A percentile compares a stretch with the other conserved stretches of the same genome.
Evolutionary conservation across 345 rosid species (phyloP).

Genomic region (Rhodomyrtus tomentosa): DNA sequence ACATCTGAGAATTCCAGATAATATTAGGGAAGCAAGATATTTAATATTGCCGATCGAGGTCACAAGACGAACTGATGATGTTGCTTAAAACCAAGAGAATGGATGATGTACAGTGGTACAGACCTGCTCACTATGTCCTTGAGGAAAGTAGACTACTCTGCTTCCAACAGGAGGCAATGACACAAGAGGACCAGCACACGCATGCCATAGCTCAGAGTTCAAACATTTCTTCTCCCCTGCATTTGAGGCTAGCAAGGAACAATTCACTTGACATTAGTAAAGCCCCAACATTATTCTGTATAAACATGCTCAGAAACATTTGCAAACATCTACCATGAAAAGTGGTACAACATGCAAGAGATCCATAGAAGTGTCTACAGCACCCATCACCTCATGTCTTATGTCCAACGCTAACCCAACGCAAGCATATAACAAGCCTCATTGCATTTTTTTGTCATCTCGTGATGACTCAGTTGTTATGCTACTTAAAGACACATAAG

Average conservation of each 20-base stretch:
- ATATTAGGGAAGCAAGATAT: neutral
- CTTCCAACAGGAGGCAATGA: slow-evolving; percentile 79
- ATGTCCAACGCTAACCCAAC: neutral
- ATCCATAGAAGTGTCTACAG: neutral
- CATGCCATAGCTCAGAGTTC: slow-evolving; percentile 92
- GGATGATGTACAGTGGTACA: neutral
- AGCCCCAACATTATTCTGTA: neutral
- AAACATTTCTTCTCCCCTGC: slow-evolving; percentile 71
- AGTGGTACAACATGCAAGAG: neutral
- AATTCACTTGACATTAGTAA: neutral
- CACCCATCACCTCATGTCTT: neutral
- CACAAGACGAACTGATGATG: neutral
- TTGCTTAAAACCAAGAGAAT: neutral
- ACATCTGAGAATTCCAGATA: neutral
- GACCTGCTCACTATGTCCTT: slow-evolving; percentile 96
- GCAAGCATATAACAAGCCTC: neutral
- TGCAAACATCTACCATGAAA: neutral
- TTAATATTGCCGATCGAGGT: neutral
- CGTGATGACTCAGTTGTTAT: neutral
- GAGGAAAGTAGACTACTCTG: slow-evolving; percentile 87
- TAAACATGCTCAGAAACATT: neutral
- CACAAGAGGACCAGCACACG: slow-evolving; percentile 91
- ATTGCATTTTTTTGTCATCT: neutral
- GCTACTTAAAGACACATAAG: too few relatives aligned
- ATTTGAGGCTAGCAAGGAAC: neutral